phyloP scores from a whole-genome alignment of 1,139 yeast species.

The Meyerozyma athensensis region DNA sequence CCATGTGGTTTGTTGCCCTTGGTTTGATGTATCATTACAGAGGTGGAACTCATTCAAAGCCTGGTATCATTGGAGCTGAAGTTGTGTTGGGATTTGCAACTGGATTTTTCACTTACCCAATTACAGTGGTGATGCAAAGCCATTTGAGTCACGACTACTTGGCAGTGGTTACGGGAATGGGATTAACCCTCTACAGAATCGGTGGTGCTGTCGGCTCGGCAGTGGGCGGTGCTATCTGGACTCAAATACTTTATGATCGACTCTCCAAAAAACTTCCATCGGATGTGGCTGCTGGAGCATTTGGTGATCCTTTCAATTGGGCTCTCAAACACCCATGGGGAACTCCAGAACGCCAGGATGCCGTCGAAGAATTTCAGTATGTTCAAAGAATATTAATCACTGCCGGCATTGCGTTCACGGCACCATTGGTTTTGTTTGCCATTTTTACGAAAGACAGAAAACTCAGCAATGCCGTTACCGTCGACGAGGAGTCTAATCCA shows the following conservation, averaged over 20 bases:
- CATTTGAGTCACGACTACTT: constrained; percentile 34
- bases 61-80: constrained; percentile 33
- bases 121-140: constrained; percentile 30
- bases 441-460: neutral
- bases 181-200: constrained; percentile 30
- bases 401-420: neutral
- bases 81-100: constrained; percentile 35
- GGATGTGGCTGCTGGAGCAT: neutral
- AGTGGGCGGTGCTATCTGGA: constrained; percentile 38
- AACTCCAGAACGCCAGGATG: neutral
- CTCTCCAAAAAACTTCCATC: constrained; percentile 14
- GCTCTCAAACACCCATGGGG: neutral
- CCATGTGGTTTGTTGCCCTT: constrained; percentile 32
- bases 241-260: constrained; percentile 21
- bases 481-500: neutral
- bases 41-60: constrained; percentile 22
- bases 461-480: neutral
- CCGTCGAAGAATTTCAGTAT: neutral
- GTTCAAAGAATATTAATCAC: neutral
- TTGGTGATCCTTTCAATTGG: neutral
- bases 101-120: constrained; percentile 32
- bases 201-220: constrained; percentile 34
- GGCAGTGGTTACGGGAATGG: constrained; percentile 31
- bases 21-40: constrained; percentile 33
- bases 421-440: neutral